Percentiles rank a stretch among this genome's conserved stretches.
phyloP scores from a whole-genome alignment of 345 rosid species.

The Diplotaxis tenuifolia region DNA sequence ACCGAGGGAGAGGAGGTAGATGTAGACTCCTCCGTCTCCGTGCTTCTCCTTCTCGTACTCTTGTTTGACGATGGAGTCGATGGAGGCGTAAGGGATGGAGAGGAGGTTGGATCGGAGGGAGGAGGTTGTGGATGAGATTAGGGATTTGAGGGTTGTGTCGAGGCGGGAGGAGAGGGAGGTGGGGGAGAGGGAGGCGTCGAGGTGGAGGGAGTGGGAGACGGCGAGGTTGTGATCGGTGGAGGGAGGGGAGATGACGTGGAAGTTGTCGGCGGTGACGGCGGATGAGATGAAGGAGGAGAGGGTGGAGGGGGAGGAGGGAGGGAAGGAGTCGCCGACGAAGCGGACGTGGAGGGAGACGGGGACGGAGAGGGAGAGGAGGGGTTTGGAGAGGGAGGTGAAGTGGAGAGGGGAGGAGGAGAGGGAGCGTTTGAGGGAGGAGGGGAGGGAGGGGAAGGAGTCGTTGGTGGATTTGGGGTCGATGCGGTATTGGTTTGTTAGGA shows the following conservation, averaged over 20 bases:
- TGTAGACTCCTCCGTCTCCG: conserved; percentile 60
- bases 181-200: conserved; percentile 49
- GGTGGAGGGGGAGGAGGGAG: conserved; percentile 47
- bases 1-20: conserved; percentile 71
- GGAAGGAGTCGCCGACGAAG: conserved; percentile 61
- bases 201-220: conserved; percentile 49
- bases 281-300: conserved; percentile 50
- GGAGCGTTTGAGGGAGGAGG: conserved; percentile 53
- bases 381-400: conserved; percentile 39
- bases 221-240: conserved; percentile 38
- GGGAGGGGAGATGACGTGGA: conserved; percentile 48
- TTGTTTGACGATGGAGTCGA: conserved; percentile 56
- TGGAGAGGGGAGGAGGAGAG: conserved; percentile 49
- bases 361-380: conserved; percentile 54
- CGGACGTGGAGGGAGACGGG: conserved; percentile 58
- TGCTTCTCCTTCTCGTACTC: conserved; percentile 68
- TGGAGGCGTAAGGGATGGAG: conserved; percentile 47
- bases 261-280: conserved; percentile 36
- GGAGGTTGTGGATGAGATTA: conserved; percentile 43
- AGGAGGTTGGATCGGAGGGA: conserved; percentile 65
- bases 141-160: conserved; percentile 44
- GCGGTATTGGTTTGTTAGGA: conserved; percentile 53
- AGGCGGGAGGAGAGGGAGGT: conserved; percentile 49
- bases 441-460: conserved; percentile 60
- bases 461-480: conserved; percentile 64